Conservation (phyloP, 2,329 filamentous ascomycete species). For the Nakataea oryzae region DNA sequence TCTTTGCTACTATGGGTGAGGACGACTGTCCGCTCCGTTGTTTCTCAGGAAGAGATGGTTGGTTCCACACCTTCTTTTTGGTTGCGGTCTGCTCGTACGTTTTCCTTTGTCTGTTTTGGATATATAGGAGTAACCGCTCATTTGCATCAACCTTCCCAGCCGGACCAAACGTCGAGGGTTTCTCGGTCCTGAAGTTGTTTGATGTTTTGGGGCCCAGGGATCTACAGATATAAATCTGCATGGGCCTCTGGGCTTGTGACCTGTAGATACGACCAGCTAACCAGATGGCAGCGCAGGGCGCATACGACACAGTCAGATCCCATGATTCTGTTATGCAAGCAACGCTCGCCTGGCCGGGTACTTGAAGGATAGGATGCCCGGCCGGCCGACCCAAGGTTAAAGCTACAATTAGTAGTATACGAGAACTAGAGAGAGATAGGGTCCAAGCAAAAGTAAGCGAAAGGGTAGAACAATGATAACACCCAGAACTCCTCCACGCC, state of each 20-base stretch:
- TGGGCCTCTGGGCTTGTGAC: too few relatives aligned
- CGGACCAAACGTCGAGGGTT: too few relatives aligned
- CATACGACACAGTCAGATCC: too few relatives aligned
- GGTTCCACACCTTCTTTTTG: not conserved
- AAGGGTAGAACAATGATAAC: not conserved
- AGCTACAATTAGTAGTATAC: not conserved
- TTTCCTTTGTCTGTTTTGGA: not conserved
- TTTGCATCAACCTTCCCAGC: too few relatives aligned
- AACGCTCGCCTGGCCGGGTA: too few relatives aligned
- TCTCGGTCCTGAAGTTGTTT: too few relatives aligned
- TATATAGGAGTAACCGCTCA: too few relatives aligned
- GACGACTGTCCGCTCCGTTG: not conserved
- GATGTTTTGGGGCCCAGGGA: too few relatives aligned
- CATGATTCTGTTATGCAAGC: too few relatives aligned
- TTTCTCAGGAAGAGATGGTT: not conserved
- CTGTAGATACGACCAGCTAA: too few relatives aligned
- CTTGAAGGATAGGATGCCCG: not conserved
- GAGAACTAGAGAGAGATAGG: not conserved
- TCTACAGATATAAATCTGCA: too few relatives aligned
- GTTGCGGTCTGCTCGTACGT: not conserved
- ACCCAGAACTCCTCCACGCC: not conserved
- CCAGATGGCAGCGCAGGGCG: too few relatives aligned
- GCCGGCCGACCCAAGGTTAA: not conserved
- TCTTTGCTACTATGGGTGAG: not conserved
- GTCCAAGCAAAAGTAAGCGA: not conserved